Evolutionary conservation across 495 filamentous ascomycete genomes (phyloP).

Genomic region (Chaetomidium leptoderma): DNA sequence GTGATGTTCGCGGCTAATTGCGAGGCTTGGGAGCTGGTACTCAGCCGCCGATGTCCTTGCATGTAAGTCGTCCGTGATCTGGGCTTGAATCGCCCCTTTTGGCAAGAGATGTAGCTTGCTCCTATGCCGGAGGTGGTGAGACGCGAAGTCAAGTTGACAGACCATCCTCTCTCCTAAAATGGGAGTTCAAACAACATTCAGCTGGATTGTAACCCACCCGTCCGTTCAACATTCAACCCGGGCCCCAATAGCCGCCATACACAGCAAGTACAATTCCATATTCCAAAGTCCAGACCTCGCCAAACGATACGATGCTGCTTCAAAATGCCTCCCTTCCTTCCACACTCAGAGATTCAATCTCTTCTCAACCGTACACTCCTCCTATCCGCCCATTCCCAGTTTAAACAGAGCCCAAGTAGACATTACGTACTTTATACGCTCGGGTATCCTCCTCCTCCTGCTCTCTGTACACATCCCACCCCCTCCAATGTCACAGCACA

Average conservation of each 20-base stretch:
- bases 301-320: background rate
- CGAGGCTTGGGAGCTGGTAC: conserved; percentile 2
- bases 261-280: background rate
- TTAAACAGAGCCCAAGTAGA: conserved; percentile 15
- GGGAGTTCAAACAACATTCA: background rate
- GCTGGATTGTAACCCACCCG: background rate
- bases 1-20: conserved; percentile 23
- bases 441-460: conserved; percentile 6
- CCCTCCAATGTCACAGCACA: background rate
- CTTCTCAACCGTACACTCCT: background rate
- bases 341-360: background rate
- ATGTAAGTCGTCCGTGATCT: background rate
- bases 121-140: background rate
- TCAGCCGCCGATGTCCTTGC: conserved; percentile 1
- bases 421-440: conserved; percentile 17
- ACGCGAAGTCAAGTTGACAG: too few relatives aligned
- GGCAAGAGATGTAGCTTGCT: too few relatives aligned
- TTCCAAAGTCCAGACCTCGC: background rate
- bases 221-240: background rate
- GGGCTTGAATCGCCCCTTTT: too few relatives aligned
- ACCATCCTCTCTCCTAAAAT: too few relatives aligned
- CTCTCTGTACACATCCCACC: background rate
- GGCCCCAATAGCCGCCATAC: background rate
- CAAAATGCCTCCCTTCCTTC: background rate
- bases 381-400: background rate